Percentiles rank a stretch among this genome's conserved stretches.
phyloP scores from a whole-genome alignment of 768 basidiomycete genomes.

The Lactarius pseudohatsudake region DNA sequence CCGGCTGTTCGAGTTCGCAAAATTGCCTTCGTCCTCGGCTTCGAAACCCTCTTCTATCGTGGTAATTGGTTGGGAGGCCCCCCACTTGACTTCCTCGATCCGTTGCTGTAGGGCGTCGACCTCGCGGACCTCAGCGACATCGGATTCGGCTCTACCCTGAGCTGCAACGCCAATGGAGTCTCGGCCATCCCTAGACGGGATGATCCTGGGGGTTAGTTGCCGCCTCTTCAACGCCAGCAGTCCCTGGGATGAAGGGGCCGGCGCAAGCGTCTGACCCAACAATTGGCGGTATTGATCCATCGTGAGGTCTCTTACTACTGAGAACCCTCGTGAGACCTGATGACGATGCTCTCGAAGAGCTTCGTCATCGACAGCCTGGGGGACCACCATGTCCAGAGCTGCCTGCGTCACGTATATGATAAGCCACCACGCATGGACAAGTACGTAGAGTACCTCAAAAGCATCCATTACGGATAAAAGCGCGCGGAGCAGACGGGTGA shows the following conservation, averaged over 20 bases:
- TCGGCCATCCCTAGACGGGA: background rate
- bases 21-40: background rate
- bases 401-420: background rate
- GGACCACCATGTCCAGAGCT: background rate
- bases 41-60: background rate
- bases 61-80: background rate
- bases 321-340: background rate
- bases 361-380: background rate
- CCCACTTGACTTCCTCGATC: background rate
- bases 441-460: background rate
- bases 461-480: background rate
- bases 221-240: background rate
- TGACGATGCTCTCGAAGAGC: background rate
- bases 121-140: background rate
- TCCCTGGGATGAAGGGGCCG: background rate
- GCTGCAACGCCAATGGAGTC: background rate
- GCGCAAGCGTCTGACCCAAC: background rate
- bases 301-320: background rate
- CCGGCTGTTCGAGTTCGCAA: no score
- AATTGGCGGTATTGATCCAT: background rate
- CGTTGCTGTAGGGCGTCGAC: background rate
- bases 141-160: background rate
- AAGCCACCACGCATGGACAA: background rate
- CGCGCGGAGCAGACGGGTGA: background rate
- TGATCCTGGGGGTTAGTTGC: background rate